Conservation (phyloP, 2,329 filamentous ascomycete genomes). For the Sordariomycetes sp. region DNA sequence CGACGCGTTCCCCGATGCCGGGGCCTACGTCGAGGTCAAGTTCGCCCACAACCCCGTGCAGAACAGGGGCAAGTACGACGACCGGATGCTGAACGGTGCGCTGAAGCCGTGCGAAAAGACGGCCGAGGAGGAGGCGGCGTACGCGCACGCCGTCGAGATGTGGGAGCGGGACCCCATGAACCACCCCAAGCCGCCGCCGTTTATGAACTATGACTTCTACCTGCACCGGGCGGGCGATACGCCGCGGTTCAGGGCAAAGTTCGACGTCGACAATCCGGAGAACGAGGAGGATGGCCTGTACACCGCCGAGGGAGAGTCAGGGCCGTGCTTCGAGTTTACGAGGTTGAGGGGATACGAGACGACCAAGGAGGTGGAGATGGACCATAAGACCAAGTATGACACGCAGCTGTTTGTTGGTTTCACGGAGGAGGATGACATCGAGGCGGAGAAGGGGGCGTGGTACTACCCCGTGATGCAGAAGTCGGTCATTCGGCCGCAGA, state of each 20-base stretch:
- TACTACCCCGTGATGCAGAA: conserved; percentile 59
- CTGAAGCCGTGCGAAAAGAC: conserved; percentile 46
- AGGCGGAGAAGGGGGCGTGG: conserved; percentile 44
- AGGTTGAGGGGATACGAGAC: conserved; percentile 54
- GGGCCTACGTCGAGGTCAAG: conserved; percentile 57
- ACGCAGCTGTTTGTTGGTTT: conserved; percentile 49
- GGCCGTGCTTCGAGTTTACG: conserved; percentile 45
- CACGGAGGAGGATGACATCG: conserved; percentile 36
- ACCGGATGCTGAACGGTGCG: conserved; percentile 46
- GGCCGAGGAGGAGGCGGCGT: conserved; percentile 37
- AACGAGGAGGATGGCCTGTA: conserved; percentile 41
- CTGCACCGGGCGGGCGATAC: conserved; percentile 35
- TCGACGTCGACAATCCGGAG: conserved; percentile 42
- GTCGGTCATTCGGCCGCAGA: conserved; percentile 46
- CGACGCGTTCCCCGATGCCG: conserved; percentile 55
- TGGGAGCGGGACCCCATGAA: conserved; percentile 42
- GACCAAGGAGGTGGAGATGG: conserved; percentile 39
- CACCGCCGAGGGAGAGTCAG: conserved; percentile 30
- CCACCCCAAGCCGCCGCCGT: conserved; percentile 40
- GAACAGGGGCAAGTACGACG: conserved; percentile 38
- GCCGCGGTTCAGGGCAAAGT: conserved; percentile 44
- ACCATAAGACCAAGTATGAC: conserved; percentile 46
- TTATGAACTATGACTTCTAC: conserved; percentile 56
- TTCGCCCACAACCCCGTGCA: conserved; percentile 52
- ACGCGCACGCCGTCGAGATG: conserved; percentile 34